phyloP scores from a whole-genome alignment of 305 asterid genomes.

The Coffea humblotiana region DNA sequence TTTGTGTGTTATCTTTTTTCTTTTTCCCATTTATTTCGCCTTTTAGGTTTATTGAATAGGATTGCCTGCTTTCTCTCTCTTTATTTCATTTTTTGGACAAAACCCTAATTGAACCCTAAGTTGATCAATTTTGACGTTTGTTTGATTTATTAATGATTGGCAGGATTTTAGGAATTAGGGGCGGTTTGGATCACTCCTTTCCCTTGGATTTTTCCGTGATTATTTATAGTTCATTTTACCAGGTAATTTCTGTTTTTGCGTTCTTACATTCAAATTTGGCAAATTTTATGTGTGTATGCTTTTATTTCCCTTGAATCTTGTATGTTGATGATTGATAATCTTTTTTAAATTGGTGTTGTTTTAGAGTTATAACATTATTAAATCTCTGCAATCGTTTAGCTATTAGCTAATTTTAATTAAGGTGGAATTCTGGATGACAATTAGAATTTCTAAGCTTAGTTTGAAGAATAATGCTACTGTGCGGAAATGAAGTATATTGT shows the following conservation, averaged over 20 bases:
- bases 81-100: constrained; percentile 23
- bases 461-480: background rate
- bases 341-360: constrained; percentile 8
- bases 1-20: background rate
- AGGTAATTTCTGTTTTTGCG: constrained; percentile 25
- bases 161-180: constrained; percentile 42
- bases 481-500: background rate
- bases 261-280: constrained; percentile 27
- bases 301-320: background rate
- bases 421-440: background rate
- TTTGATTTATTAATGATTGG: constrained; percentile 36
- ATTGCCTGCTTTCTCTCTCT: constrained; percentile 2
- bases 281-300: constrained; percentile 17
- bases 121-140: constrained; percentile 34
- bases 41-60: constrained; percentile 11
- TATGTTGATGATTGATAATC: background rate
- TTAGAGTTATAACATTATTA: background rate
- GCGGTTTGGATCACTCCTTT: constrained; percentile 54
- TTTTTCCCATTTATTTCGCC: background rate
- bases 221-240: constrained; percentile 28
- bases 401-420: constrained; percentile 7
- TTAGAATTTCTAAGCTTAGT: background rate
- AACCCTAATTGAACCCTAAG: constrained; percentile 78
- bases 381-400: constrained; percentile 6
- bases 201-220: constrained; percentile 37